Conservation (phyloP, 805 yeast genomes). For the Zygotorulaspora chibaensis region DNA sequence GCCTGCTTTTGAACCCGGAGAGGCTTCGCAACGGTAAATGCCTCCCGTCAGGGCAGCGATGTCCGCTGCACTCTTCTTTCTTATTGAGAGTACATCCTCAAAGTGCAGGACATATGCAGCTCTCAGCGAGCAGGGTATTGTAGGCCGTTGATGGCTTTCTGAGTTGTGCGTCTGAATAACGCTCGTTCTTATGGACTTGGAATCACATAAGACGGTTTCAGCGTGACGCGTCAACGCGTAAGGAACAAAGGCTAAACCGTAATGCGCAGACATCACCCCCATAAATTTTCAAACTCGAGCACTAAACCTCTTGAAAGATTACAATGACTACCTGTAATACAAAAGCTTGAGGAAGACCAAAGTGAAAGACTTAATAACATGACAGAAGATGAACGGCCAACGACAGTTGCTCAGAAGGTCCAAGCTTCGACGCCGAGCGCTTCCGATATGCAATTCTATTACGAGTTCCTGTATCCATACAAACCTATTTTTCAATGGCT, state of each 20-base stretch:
- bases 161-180: too few species aligned
- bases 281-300: too few species aligned
- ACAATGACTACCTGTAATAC: too few species aligned
- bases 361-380: neutral
- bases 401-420: neutral
- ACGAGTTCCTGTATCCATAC: slow-evolving; percentile 70
- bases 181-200: neutral
- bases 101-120: too few species aligned
- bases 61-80: too few species aligned
- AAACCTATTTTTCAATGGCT: slow-evolving; percentile 81
- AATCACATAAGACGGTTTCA: neutral
- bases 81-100: too few species aligned
- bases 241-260: neutral
- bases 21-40: too few species aligned
- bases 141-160: too few species aligned
- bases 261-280: too few species aligned
- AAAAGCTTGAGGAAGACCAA: neutral
- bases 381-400: neutral
- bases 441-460: slow-evolving; percentile 69
- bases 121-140: too few species aligned
- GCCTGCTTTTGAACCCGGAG: too few species aligned
- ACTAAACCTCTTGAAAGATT: neutral
- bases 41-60: too few species aligned
- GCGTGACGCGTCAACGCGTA: slow-evolving; percentile 5
- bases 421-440: slow-evolving; percentile 28